phyloP scores from a whole-genome alignment of 1,139 yeast genomes.

The Taphrina wiesneri region DNA sequence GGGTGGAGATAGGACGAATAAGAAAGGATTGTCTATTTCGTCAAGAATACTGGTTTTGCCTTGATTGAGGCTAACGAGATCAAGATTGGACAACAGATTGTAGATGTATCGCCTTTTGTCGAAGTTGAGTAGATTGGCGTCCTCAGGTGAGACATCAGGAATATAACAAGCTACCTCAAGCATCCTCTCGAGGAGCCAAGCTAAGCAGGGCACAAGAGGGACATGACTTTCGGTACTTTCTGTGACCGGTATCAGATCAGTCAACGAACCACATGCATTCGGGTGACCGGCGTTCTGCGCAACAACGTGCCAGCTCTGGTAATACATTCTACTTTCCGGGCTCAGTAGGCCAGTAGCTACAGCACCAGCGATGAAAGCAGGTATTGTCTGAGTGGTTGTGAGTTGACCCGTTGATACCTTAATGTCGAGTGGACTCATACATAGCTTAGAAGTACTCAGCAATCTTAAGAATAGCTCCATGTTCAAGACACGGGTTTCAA shows the following conservation, averaged over 20 bases:
- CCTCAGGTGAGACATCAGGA: slow-evolving; percentile 65
- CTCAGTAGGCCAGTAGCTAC: slow-evolving; percentile 71
- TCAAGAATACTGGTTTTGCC: not conserved
- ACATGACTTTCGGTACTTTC: slow-evolving; percentile 31
- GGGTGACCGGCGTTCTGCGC: slow-evolving; percentile 47
- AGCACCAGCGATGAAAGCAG: slow-evolving; percentile 84
- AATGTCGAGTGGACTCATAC: slow-evolving; percentile 65
- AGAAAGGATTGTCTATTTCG: not conserved
- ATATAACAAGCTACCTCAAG: slow-evolving; percentile 66
- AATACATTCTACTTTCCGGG: slow-evolving; percentile 74
- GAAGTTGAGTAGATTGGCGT: slow-evolving; percentile 61
- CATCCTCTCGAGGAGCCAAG: slow-evolving; percentile 67
- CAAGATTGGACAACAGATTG: slow-evolving; percentile 55
- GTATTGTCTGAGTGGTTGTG: slow-evolving; percentile 52
- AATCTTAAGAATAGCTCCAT: slow-evolving; percentile 71
- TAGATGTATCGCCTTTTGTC: slow-evolving; percentile 67
- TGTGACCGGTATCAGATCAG: slow-evolving; percentile 34
- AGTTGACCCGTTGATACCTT: slow-evolving; percentile 45
- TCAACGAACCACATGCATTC: slow-evolving; percentile 7
- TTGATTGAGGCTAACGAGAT: not conserved
- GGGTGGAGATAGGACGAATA: slow-evolving; percentile 12
- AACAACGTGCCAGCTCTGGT: slow-evolving; percentile 67
- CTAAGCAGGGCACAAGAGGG: slow-evolving; percentile 75
- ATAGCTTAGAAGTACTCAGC: slow-evolving; percentile 64
- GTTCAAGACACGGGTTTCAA: slow-evolving; percentile 63